Base-by-base conservation (phyloP, 768 basidiomycete species). In the Mrakia blollopis region DNA sequence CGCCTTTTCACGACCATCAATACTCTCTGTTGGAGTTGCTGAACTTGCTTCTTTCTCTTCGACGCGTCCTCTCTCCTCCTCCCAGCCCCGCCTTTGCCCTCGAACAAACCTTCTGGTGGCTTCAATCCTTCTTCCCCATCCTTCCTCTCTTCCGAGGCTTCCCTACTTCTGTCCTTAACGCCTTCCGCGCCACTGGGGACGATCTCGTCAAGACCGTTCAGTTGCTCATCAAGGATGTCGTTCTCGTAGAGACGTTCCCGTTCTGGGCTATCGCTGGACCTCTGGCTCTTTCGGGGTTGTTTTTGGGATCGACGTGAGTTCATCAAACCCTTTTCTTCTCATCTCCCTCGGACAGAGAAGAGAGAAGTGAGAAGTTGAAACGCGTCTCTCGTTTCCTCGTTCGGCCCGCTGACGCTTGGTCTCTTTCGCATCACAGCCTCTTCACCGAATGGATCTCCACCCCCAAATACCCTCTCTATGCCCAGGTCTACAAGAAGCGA, bases 401-500 rank as follows among this genome's bases (percentile, higher is more conserved):
- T 41, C 7, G n/a, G n/a, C n/a, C 23, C 44, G 14, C 30, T 61
- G 37, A 35, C 71, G 3, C 7, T 9, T 44, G 25, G 39, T 47
- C 16, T 18, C 47, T 50, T 50, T 18, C 18, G 2, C 18, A n/a
- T 21, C 47, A 50, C 47, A 50, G 47, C 54, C 32, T 67, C 62
- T 73, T 78, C 16, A 78, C 77, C 47, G 77, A 78, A n/a, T 57
- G 54, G 73, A 78, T 78, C 67, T 61, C 77, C 9, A 28, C 77
- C 11, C 73, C 77, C 18, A 78, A 78, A 57, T 78, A 78, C 35
- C 77, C 77, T 16, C 63, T 69, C 5, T 78, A 78, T 68, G 0
- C n/a, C 67, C 47, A 41, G 23, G 54, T 54, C 9, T 78, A 78
- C 63, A 73, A 78, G 60, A 28, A 47, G 21, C 65, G 77, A 3